A percentile compares a stretch with the other conserved stretches of the same genome.
phyloP scores from a whole-genome alignment of 352 stramenopile species.

The Globisporangium echinulatum region DNA sequence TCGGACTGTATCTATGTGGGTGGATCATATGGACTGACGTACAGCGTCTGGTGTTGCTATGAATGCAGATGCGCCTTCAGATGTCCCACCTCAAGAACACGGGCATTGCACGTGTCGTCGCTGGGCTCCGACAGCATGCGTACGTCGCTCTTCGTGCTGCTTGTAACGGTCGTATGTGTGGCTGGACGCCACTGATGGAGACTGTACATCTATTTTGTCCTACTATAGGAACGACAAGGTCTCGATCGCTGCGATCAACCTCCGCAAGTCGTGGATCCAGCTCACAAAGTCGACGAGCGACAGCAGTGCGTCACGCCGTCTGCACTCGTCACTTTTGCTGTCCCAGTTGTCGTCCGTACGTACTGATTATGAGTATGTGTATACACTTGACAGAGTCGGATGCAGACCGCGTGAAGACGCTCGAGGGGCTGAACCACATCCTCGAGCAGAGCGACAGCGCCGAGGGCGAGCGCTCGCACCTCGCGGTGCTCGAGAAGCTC shows the following conservation, averaged over 20 bases:
- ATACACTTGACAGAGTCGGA: conserved; percentile 10
- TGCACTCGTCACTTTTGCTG: not conserved
- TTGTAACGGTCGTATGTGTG: no score
- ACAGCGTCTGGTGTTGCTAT: no score
- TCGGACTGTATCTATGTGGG: not conserved
- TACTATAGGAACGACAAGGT: conserved; percentile 69
- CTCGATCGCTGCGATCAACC: conserved; percentile 50
- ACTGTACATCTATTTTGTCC: not conserved
- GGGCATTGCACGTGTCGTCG: conserved; percentile 53
- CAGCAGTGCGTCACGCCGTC: conserved; percentile 12
- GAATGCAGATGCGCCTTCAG: conserved; percentile 44
- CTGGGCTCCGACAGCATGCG: conserved; percentile 65
- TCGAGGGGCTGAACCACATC: conserved; percentile 48
- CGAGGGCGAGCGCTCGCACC: conserved; percentile 27
- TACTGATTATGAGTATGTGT: no score
- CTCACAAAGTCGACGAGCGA: conserved; percentile 38
- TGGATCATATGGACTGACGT: not conserved
- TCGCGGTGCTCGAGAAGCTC: conserved; percentile 49
- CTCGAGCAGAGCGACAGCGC: conserved; percentile 36
- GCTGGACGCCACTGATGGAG: not conserved
- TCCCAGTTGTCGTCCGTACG: no score
- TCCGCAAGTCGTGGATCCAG: conserved; percentile 72
- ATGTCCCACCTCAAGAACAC: conserved; percentile 66
- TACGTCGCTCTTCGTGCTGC: conserved; percentile 20
- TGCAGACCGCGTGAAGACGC: conserved; percentile 28